Conservation (phyloP, 1,284 basidiomycete species). For the Tilletia caries region DNA sequence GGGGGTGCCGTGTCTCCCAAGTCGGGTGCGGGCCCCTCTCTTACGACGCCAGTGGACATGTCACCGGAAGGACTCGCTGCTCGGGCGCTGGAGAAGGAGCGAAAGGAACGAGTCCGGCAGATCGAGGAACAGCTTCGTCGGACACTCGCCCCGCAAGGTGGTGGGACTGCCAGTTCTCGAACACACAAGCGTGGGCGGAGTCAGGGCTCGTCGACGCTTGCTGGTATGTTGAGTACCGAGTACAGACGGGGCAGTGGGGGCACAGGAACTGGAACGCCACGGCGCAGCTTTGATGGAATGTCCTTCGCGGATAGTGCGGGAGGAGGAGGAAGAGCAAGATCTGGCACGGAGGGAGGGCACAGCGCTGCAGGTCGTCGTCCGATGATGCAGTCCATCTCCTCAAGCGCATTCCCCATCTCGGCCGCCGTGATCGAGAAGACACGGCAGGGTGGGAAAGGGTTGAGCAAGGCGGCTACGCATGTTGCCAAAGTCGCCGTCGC, state of each 20-base stretch:
- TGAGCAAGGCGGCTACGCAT: constrained; percentile 28
- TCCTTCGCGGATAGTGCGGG: neutral
- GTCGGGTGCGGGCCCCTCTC: neutral
- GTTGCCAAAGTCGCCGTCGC: constrained; percentile 40
- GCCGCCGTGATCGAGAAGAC: constrained; percentile 7
- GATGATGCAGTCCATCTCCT: neutral
- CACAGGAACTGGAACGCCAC: neutral
- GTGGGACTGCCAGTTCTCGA: neutral
- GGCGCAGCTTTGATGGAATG: neutral
- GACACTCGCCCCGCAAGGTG: neutral
- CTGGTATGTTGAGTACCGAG: neutral
- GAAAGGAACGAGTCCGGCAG: neutral
- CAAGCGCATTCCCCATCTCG: constrained; percentile 8
- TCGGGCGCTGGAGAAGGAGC: constrained; percentile 7
- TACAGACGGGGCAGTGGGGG: neutral
- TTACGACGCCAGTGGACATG: neutral
- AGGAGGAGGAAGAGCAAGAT: neutral
- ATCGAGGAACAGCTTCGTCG: constrained; percentile 9
- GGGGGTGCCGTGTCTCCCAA: too few species aligned
- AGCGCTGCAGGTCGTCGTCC: constrained; percentile 11
- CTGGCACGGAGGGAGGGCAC: neutral
- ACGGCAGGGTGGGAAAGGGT: constrained; percentile 23
- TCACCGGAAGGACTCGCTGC: neutral
- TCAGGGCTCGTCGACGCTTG: neutral
- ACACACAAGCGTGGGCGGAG: neutral